Conservation (phyloP, 345 rosid species). For the Mercurialis annua region DNA sequence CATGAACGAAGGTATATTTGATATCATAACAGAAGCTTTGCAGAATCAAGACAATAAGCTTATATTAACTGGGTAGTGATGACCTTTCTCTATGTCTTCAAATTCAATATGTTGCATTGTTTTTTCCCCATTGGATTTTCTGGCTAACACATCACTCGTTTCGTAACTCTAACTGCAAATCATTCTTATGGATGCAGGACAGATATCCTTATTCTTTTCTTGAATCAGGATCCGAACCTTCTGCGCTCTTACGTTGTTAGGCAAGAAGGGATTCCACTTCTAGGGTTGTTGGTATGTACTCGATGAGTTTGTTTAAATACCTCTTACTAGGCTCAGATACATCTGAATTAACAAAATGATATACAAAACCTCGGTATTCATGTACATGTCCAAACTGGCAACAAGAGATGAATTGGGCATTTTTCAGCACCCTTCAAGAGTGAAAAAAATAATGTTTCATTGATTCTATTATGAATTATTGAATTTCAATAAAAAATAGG, state of each 20-base stretch:
- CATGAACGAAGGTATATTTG: conserved; percentile 70
- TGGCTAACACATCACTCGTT: not conserved
- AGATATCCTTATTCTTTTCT: conserved; percentile 81
- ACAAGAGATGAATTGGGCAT: not conserved
- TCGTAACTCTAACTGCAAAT: conserved; percentile 22
- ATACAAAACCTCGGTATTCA: not conserved
- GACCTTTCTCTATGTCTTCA: conserved; percentile 12
- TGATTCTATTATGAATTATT: no score
- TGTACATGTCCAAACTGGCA: no score
- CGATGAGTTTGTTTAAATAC: not conserved
- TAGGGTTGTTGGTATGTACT: conserved; percentile 77
- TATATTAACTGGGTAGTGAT: conserved; percentile 77
- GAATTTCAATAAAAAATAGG: no score
- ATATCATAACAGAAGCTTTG: conserved; percentile 62
- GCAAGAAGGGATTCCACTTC: conserved; percentile 66
- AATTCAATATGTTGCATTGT: not conserved
- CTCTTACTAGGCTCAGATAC: not conserved
- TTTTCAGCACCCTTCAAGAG: not conserved
- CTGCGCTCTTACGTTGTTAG: conserved; percentile 67
- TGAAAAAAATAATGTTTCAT: no score
- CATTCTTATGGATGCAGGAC: conserved; percentile 76
- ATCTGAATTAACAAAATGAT: not conserved
- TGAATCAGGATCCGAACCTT: conserved; percentile 70
- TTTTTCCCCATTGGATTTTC: not conserved
- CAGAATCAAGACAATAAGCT: conserved; percentile 72